Evolutionary conservation across 2,329 filamentous ascomycete species (phyloP), one percentile per base, ranked within the genome.

Genomic region (Laburnicola sp.): DNA sequence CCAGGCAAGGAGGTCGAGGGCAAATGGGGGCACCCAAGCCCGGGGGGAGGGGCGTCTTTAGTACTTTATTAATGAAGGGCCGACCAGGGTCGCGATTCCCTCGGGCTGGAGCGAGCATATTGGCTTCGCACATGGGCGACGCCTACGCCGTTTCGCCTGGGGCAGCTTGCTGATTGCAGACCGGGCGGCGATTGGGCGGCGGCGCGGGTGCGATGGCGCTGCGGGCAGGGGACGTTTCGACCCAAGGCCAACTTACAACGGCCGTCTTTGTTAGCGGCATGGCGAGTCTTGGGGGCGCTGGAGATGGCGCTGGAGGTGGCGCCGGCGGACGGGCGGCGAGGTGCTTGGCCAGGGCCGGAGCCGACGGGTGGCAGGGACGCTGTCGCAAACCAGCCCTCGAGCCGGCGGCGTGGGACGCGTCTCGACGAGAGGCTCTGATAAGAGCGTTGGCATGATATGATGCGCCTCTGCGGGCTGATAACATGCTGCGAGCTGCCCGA

Each of bases 81-180:
- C 63, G 60, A 65, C 42, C 54, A 62, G 54, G 59, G 62, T 54
- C 42, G 47, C 51, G 47, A 47, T 53, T 49, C 41, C 47, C 49
- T 45, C 43, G 31, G 52, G 53, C 58, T 51, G 54, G 50, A 48
- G 45, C 40, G 42, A 16, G 16, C 16, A 49, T 45, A 51, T 45
- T 55, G 51, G 60, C 52, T 52, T 47, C 53, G 51, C 56, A 57
- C 51, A 58, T 48, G 58, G 52, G 48, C 47, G 41, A 54, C 37
- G 49, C 64, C 67, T 63, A 32, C 41, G 64, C 62, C 64, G 39
- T 27, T 30, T 45, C n/a, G 26, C 45, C 41, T 36, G 48, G 45
- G 6, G 26, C 42, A 44, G 38, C 11, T 30, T 28, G 26, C 40
- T 48, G 59, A 57, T 56, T 58, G 50, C 36, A 34, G 39, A 10